Evolutionary conservation across 176 grass and related monocot genomes (phyloP).

Genomic region (Carex pumila): DNA sequence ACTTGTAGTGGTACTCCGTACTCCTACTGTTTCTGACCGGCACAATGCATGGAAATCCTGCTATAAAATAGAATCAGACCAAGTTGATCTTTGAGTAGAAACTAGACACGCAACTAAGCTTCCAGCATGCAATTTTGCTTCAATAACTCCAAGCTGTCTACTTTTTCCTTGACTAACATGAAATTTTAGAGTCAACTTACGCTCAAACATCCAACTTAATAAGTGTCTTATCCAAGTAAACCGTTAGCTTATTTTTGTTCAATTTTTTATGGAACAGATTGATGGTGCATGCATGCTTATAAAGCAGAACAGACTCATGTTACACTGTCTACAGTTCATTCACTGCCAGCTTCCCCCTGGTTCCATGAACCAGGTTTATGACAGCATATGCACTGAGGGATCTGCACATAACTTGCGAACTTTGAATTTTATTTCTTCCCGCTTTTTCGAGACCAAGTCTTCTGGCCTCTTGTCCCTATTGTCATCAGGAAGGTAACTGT

Average conservation of each 20-base stretch:
- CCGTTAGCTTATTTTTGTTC: background rate
- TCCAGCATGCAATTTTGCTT: background rate
- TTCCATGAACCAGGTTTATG: slow-evolving; percentile 23
- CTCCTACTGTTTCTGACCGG: background rate
- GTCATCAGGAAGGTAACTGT: slow-evolving; percentile 33
- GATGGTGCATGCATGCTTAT: slow-evolving; percentile 33
- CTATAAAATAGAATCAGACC: background rate
- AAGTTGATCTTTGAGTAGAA: background rate
- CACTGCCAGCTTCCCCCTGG: slow-evolving; percentile 17
- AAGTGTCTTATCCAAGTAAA: background rate
- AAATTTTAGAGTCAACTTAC: background rate
- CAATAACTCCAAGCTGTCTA: background rate
- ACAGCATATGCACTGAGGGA: slow-evolving; percentile 19
- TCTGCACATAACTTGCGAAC: slow-evolving; percentile 25
- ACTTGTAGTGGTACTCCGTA: background rate
- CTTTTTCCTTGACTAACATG: background rate
- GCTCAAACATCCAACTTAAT: background rate
- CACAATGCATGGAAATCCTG: background rate
- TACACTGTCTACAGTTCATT: slow-evolving; percentile 29
- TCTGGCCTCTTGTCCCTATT: slow-evolving; percentile 26
- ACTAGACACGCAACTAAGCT: background rate
- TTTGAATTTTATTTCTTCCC: slow-evolving; percentile 27
- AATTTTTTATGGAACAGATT: slow-evolving; percentile 16
- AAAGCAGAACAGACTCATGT: slow-evolving; percentile 26
- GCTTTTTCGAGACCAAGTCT: slow-evolving; percentile 25